Conservation (phyloP, 495 filamentous ascomycete genomes). For the Podospora pseudocomata region DNA sequence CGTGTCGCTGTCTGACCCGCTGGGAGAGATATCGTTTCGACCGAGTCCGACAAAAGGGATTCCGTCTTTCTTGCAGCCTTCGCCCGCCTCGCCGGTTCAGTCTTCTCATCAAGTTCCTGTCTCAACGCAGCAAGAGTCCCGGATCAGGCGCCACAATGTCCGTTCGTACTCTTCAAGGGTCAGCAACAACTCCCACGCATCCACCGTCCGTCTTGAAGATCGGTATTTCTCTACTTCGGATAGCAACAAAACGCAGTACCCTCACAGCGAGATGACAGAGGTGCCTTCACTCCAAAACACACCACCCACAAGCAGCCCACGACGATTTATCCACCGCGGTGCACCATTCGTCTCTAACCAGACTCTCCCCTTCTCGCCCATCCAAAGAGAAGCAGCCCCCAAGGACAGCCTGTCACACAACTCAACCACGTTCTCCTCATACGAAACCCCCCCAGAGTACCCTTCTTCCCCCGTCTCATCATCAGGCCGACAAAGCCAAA, state of each 20-base stretch:
- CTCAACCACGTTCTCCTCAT: constrained; percentile 15
- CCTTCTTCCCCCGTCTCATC: constrained; percentile 21
- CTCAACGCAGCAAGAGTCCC: not conserved
- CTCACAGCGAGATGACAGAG: not conserved
- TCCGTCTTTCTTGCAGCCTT: constrained; percentile 27
- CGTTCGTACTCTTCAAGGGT: not conserved
- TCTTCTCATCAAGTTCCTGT: not conserved
- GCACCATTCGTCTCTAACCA: constrained; percentile 30
- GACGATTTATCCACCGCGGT: constrained; percentile 11
- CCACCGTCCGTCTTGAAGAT: not conserved
- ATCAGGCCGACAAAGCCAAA: not conserved
- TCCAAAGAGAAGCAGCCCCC: not conserved
- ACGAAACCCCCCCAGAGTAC: constrained; percentile 24
- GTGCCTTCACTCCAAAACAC: not conserved
- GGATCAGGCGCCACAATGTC: not conserved
- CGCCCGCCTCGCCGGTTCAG: not conserved
- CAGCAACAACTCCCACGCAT: not conserved
- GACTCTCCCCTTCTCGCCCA: constrained; percentile 27
- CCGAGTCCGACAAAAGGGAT: constrained; percentile 45
- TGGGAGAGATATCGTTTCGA: constrained; percentile 36
- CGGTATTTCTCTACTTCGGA: not conserved
- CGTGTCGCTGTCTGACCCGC: constrained; percentile 41
- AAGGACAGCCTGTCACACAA: not conserved
- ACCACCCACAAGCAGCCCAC: not conserved
- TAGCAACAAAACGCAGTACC: not conserved